These are phyloP conservation scores for Kickxella alabastrina DNA, from an alignment of 192 early-diverging fungal species.

Conservation along the genomic window DNA sequence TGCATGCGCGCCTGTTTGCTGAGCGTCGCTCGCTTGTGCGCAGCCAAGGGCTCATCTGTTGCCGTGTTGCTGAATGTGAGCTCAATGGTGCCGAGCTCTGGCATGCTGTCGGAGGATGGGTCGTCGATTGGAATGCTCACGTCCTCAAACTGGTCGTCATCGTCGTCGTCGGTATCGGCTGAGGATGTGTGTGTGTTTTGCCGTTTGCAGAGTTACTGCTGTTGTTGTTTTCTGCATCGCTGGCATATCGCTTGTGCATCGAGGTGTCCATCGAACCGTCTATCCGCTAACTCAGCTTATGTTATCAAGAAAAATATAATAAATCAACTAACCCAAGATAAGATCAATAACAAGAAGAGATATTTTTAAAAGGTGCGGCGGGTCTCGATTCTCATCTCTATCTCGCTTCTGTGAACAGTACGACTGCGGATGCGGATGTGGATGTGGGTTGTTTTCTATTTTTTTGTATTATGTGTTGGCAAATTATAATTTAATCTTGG, in stretches of 20 bases:
- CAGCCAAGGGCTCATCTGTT: not conserved
- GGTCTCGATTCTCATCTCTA: no score
- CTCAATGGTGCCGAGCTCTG: conserved; percentile 44
- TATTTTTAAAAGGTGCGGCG: no score
- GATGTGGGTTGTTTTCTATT: no score
- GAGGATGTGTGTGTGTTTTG: not conserved
- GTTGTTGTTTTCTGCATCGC: not conserved
- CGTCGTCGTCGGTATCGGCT: conserved; percentile 14
- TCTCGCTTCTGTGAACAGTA: no score
- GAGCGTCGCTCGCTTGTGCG: conserved; percentile 7
- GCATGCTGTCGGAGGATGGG: conserved; percentile 16
- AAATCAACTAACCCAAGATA: not conserved
- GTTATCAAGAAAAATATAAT: not conserved
- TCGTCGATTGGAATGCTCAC: conserved; percentile 7
- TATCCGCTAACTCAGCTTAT: no score
- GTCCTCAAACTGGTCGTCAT: conserved; percentile 23
- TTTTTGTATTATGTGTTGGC: no score
- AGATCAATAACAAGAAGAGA: no score
- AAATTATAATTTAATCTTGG: no score
- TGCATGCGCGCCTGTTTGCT: conserved; percentile 27
- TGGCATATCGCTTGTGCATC: not conserved
- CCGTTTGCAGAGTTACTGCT: not conserved
- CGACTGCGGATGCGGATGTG: no score
- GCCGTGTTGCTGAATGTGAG: conserved; percentile 37
- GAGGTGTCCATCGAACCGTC: no score